Conservation (phyloP, 306 rosid species). For the Ormosia semicastrata region DNA sequence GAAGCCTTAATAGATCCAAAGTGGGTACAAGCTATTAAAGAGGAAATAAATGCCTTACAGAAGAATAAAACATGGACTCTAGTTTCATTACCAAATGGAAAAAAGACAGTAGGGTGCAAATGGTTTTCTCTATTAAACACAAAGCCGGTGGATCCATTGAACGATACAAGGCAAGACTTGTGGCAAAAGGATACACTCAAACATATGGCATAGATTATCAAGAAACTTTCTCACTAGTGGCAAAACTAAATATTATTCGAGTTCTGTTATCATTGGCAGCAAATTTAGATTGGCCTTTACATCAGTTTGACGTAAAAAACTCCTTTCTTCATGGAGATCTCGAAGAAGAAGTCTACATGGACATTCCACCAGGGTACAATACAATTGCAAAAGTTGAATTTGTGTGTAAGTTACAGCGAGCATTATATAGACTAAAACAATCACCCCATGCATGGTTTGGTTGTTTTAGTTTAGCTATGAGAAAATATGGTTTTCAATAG, state of each 20-base stretch:
- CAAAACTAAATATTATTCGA: background rate
- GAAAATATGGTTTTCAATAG: background rate
- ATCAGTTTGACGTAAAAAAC: background rate
- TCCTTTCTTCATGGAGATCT: no score
- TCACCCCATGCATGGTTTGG: background rate
- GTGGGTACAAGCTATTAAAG: background rate
- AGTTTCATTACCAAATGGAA: background rate
- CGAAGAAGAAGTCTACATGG: background rate
- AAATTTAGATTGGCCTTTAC: background rate
- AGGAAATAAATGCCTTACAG: background rate
- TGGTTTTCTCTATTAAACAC: background rate
- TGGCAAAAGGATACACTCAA: background rate
- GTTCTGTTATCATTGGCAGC: background rate
- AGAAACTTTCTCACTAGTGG: background rate
- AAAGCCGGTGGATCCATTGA: background rate
- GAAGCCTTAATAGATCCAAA: background rate
- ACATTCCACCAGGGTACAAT: background rate
- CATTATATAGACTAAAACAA: background rate
- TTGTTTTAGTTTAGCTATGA: background rate
- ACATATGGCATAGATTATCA: background rate
- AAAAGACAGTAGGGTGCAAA: background rate
- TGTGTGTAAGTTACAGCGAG: background rate
- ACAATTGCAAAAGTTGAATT: background rate
- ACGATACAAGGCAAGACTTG: background rate
- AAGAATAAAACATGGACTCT: background rate